Conservation (phyloP, 2,329 filamentous ascomycete species). For the Apiospora saccharicola region DNA sequence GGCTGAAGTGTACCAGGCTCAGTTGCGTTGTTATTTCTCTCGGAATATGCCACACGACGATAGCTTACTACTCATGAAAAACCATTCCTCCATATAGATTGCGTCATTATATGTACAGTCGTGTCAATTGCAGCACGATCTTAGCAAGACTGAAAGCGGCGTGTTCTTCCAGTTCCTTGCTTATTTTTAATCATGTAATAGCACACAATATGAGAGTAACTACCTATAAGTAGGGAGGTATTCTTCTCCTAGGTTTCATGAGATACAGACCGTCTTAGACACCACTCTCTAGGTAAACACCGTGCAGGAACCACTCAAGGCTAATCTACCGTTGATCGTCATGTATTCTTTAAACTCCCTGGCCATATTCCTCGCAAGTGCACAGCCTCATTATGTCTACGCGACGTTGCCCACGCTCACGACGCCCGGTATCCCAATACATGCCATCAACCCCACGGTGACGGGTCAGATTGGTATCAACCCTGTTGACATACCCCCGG, state of each 20-base stretch:
- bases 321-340: neutral
- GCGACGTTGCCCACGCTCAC: neutral
- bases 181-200: neutral
- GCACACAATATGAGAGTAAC: neutral
- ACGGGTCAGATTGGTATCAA: constrained; percentile 12
- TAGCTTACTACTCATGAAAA: too few species aligned
- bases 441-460: neutral
- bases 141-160: neutral
- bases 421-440: neutral
- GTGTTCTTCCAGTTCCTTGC: neutral
- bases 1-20: too few species aligned
- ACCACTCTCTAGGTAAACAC: neutral
- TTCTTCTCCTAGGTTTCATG: neutral
- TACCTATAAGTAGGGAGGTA: neutral
- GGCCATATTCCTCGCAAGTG: neutral
- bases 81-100: too few species aligned
- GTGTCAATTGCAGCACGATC: neutral
- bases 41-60: too few species aligned
- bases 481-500: neutral
- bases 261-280: neutral
- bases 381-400: neutral
- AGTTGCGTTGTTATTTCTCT: too few species aligned
- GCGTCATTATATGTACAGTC: neutral
- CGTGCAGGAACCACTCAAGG: neutral
- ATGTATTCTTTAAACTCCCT: neutral